phyloP scores from a whole-genome alignment of 257 asterid genomes.

The Gynochthodes officinalis region DNA sequence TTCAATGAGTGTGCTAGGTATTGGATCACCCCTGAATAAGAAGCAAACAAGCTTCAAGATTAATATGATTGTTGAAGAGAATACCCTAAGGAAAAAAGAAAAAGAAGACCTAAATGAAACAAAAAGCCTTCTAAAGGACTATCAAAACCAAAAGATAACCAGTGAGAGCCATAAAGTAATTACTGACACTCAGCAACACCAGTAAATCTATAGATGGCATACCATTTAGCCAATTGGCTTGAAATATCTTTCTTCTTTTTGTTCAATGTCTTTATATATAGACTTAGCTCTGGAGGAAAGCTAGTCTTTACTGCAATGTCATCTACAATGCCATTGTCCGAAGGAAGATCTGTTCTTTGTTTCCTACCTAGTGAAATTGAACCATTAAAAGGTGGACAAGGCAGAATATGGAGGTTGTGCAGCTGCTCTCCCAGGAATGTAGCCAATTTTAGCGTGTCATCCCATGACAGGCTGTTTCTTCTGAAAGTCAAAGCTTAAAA shows the following conservation, averaged over 20 bases:
- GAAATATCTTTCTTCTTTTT: slow-evolving; percentile 54
- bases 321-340: slow-evolving; percentile 35
- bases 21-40: slow-evolving; percentile 84
- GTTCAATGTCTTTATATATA: slow-evolving; percentile 60
- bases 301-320: slow-evolving; percentile 32
- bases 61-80: neutral
- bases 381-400: slow-evolving; percentile 43
- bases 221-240: slow-evolving; percentile 75
- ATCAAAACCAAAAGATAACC: neutral
- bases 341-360: slow-evolving; percentile 32
- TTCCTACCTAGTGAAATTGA: slow-evolving; percentile 28
- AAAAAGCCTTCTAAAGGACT: neutral
- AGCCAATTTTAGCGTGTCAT: slow-evolving; percentile 62
- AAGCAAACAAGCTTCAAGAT: slow-evolving; percentile 21
- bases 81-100: too few species aligned
- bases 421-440: slow-evolving; percentile 90
- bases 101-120: neutral
- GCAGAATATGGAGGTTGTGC: slow-evolving; percentile 71
- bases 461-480: slow-evolving; percentile 66
- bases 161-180: neutral
- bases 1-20: slow-evolving; percentile 68
- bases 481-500: slow-evolving; percentile 52
- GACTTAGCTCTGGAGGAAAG: slow-evolving; percentile 47
- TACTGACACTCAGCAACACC: neutral
- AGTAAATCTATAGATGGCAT: slow-evolving; percentile 19